Evolutionary conservation across 768 basidiomycete species (phyloP), one percentile per base, ranked within the genome.

Genomic region (Floccularia luteovirens): DNA sequence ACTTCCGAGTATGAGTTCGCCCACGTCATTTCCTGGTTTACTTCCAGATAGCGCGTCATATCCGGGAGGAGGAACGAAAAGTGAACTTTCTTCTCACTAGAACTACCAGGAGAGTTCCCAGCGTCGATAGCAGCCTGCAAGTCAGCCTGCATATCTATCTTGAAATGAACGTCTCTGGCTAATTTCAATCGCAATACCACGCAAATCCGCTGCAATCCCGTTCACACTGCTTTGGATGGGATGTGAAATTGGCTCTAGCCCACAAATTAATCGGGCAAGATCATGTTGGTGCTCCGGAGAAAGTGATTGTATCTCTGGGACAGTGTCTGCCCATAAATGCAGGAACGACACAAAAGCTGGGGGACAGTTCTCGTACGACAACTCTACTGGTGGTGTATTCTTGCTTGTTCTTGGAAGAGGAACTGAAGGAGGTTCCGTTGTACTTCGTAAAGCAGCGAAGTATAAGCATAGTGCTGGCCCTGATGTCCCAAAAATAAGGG

Each of bases 141-240:
- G 55, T 87, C 90, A 1, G 59, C 50, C n/a, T 0, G 77, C 78
- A 50, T 84, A 91, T 6, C 84, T 66, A 46, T 87, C 78, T 56
- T 92, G 90, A 60, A 92, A 92, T 0, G 83, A 80, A 16, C 90
- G 64, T 3, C 90, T 61, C 58, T 89, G 87, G 41, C 83, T 82
- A 46, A 92, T 90, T 52, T 91, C 90, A 35, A 92, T 88, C 0
- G 87, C 84, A 0, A 92, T 82, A 0, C 84, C 82, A 13, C 87
- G 73, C n/a, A 92, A 59, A 55, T 90, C 86, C 0, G 85, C 84
- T 1, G 90, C 75, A 33, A 90, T 76, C 0, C 81, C 77, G 2
- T 67, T 60, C 7, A 89, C 53, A 0, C 60, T 50, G 1, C 62
- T 57, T 19, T 70, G 56, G 3, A 58, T 21, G 0, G 77, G 73